phyloP scores from a whole-genome alignment of 116 monocot species.

The Dioscorea cayenensis region DNA sequence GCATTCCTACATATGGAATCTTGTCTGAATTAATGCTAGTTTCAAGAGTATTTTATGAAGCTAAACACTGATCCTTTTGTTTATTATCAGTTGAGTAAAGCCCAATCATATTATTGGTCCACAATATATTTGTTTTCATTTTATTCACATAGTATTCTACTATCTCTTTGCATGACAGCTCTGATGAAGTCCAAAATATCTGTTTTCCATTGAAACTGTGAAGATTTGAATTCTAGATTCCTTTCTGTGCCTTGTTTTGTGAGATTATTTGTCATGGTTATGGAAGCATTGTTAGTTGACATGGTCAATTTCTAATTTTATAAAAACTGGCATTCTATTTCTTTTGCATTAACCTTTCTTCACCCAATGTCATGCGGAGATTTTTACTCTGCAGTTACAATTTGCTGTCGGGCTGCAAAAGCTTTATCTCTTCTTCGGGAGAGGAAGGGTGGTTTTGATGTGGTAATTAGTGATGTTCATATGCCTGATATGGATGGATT shows the following conservation, averaged over 20 bases:
- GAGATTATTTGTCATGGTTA: neutral
- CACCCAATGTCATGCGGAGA: neutral
- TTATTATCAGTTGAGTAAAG: too few relatives aligned
- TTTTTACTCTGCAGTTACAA: slow-evolving; percentile 23
- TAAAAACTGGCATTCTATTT: neutral
- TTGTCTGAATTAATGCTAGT: too few relatives aligned
- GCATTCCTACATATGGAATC: too few relatives aligned
- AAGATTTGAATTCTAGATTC: neutral
- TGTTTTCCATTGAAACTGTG: neutral
- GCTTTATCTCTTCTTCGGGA: slow-evolving; percentile 41
- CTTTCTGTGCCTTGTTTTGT: neutral
- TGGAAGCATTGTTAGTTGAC: neutral
- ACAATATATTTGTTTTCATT: too few relatives aligned
- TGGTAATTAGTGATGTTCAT: slow-evolving; percentile 69
- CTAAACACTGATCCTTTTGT: too few relatives aligned
- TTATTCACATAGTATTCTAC: neutral
- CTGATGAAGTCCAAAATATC: neutral
- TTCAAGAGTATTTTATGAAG: too few relatives aligned
- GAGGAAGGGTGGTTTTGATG: slow-evolving; percentile 47
- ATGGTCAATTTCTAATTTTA: neutral
- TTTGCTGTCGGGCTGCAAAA: slow-evolving; percentile 21
- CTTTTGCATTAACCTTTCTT: neutral
- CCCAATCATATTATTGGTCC: too few relatives aligned
- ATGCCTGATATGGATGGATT: slow-evolving; percentile 82
- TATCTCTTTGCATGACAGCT: neutral